Percentiles rank a stretch among this genome's conserved stretches.
These are phyloP conservation scores for Terana coerulea DNA, from an alignment of 768 basidiomycete species.

Conservation along the genomic window DNA sequence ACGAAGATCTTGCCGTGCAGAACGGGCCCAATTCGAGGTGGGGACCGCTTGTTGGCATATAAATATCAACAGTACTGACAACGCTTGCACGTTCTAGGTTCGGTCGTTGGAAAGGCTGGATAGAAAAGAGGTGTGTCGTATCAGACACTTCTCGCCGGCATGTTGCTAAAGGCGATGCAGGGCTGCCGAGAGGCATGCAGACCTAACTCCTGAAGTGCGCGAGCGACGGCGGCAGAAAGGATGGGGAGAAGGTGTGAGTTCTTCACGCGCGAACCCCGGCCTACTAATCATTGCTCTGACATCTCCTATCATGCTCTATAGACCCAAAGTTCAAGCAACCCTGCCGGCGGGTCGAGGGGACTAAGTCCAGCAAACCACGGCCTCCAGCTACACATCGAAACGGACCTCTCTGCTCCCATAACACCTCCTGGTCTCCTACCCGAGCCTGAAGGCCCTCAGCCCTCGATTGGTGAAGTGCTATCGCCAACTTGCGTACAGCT, in stretches of 20 bases:
- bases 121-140: conserved; percentile 70
- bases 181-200: conserved; percentile 79
- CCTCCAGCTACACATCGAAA: conserved; percentile 21
- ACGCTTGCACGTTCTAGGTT: conserved; percentile 54
- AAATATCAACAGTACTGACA: not conserved
- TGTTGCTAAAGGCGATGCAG: conserved; percentile 32
- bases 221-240: conserved; percentile 58
- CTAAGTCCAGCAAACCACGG: not conserved
- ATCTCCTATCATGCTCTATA: not conserved
- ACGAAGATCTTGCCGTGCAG: conserved; percentile 73
- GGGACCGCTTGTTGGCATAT: conserved; percentile 13
- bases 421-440: conserved; percentile 18
- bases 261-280: conserved; percentile 4
- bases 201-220: conserved; percentile 56
- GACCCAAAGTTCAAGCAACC: conserved; percentile 1
- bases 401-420: conserved; percentile 17
- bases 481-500: conserved; percentile 62
- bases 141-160: not conserved
- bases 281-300: not conserved
- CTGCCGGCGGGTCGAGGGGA: not conserved
- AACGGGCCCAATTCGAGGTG: conserved; percentile 82
- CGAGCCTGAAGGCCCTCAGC: conserved; percentile 19
- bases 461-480: conserved; percentile 44
- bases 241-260: conserved; percentile 55
- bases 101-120: conserved; percentile 84